Conservation (phyloP, 352 stramenopile genomes). For the Globisporangium irregulare region DNA sequence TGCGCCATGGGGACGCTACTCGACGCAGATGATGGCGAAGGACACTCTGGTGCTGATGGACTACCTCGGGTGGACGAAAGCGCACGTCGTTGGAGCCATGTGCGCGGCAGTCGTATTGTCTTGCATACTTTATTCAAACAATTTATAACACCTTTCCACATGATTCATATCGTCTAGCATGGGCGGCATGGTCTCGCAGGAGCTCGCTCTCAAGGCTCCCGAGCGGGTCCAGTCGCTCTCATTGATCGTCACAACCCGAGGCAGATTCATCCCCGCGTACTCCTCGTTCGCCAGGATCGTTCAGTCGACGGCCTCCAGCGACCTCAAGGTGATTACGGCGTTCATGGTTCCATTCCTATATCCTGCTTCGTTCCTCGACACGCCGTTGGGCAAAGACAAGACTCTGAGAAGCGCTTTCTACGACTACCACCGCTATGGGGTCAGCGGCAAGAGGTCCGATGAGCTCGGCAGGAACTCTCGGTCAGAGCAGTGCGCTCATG, state of each 20-base stretch:
- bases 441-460: neutral
- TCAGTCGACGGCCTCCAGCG: neutral
- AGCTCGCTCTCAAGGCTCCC: slow-evolving; percentile 27
- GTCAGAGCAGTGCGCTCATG: slow-evolving; percentile 31
- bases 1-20: slow-evolving; percentile 30
- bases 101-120: neutral
- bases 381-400: neutral
- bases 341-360: slow-evolving; percentile 1
- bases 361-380: slow-evolving; percentile 1
- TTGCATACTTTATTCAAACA: neutral
- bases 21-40: slow-evolving; percentile 28
- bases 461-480: slow-evolving; percentile 9
- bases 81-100: slow-evolving; percentile 14
- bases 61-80: slow-evolving; percentile 3
- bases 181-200: slow-evolving; percentile 52
- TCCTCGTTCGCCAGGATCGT: neutral
- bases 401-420: neutral
- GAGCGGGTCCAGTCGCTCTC: slow-evolving; percentile 44
- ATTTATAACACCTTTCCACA: neutral
- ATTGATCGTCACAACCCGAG: slow-evolving; percentile 35
- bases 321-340: neutral
- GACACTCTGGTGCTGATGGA: slow-evolving; percentile 35
- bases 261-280: slow-evolving; percentile 6
- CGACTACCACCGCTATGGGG: neutral
- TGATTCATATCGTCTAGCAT: slow-evolving; percentile 14